phyloP scores from a whole-genome alignment of 345 rosid species.

The Pistacia vera region DNA sequence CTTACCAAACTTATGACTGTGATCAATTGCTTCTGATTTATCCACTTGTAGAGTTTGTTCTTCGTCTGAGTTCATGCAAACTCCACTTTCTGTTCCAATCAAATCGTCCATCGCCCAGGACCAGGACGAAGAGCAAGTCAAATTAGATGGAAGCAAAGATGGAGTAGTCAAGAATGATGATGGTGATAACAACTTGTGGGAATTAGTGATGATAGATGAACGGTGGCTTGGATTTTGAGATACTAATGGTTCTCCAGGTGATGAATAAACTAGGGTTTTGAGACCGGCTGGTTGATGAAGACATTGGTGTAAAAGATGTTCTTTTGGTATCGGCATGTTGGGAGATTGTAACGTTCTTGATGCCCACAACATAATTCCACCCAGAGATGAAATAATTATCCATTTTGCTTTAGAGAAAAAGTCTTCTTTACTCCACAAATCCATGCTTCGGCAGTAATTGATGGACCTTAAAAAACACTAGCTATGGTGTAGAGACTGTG shows the following conservation, averaged over 20 bases:
- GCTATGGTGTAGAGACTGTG: neutral
- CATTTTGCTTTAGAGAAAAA: slow-evolving; percentile 25
- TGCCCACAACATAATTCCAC: slow-evolving; percentile 18
- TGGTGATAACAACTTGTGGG: slow-evolving; percentile 9
- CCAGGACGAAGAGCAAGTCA: slow-evolving; percentile 22
- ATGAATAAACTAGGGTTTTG: slow-evolving; percentile 30
- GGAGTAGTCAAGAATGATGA: slow-evolving; percentile 5
- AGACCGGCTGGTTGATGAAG: slow-evolving; percentile 23
- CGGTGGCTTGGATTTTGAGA: slow-evolving; percentile 10
- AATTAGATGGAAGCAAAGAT: slow-evolving; percentile 4
- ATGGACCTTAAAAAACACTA: neutral
- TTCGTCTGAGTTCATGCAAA: slow-evolving; percentile 17
- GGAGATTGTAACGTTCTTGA: slow-evolving; percentile 12
- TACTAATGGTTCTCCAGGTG: neutral
- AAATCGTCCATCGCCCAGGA: slow-evolving; percentile 33
- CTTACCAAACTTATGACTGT: neutral
- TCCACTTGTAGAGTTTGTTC: neutral
- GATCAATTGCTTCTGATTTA: neutral
- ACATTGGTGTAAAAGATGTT: neutral
- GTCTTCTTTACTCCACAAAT: slow-evolving; percentile 3
- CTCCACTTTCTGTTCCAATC: slow-evolving; percentile 48
- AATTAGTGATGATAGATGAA: slow-evolving; percentile 16
- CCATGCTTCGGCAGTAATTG: slow-evolving; percentile 5
- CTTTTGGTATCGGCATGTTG: slow-evolving; percentile 18
- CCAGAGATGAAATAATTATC: slow-evolving; percentile 21